A percentile compares a stretch with the other conserved stretches of the same genome.
Evolutionary conservation across 495 filamentous ascomycete species (phyloP).

Genomic region (Hyaloscypha bicolor): DNA sequence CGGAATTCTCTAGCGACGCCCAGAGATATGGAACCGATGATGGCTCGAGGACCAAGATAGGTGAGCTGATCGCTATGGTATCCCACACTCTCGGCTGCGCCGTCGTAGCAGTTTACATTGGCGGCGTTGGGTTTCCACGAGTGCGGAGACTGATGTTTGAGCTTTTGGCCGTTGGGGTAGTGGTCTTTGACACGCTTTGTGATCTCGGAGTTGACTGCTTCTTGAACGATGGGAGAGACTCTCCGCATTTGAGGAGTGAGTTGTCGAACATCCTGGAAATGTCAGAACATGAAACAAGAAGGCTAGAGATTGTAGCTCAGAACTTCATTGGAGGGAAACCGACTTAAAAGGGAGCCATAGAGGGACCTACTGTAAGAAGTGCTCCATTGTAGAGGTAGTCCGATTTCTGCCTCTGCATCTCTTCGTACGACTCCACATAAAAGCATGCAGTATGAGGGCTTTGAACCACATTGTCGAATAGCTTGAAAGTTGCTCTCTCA

Average conservation of each 20-base stretch:
- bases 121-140: slow-evolving; percentile 86
- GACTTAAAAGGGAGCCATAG: not conserved
- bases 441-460: slow-evolving; percentile 81
- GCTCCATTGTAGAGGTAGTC: slow-evolving; percentile 87
- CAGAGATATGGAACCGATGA: slow-evolving; percentile 88
- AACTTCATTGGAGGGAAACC: slow-evolving; percentile 1
- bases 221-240: slow-evolving; percentile 66
- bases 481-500: slow-evolving; percentile 69
- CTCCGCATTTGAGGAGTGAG: slow-evolving; percentile 70
- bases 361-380: slow-evolving; percentile 52
- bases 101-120: slow-evolving; percentile 91
- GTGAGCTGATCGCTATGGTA: slow-evolving; percentile 93
- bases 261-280: slow-evolving; percentile 65
- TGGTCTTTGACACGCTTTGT: slow-evolving; percentile 63
- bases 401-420: slow-evolving; percentile 51
- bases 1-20: slow-evolving; percentile 92
- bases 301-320: not conserved
- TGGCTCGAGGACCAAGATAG: slow-evolving; percentile 83
- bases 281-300: slow-evolving; percentile 5
- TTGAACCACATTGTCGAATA: slow-evolving; percentile 83
- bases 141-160: slow-evolving; percentile 72
- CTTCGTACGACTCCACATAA: slow-evolving; percentile 70
- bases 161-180: slow-evolving; percentile 53
- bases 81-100: slow-evolving; percentile 77
- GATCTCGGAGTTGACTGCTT: slow-evolving; percentile 75